Base-by-base conservation (phyloP, 768 basidiomycete genomes). In the Phylloporus sp. region DNA sequence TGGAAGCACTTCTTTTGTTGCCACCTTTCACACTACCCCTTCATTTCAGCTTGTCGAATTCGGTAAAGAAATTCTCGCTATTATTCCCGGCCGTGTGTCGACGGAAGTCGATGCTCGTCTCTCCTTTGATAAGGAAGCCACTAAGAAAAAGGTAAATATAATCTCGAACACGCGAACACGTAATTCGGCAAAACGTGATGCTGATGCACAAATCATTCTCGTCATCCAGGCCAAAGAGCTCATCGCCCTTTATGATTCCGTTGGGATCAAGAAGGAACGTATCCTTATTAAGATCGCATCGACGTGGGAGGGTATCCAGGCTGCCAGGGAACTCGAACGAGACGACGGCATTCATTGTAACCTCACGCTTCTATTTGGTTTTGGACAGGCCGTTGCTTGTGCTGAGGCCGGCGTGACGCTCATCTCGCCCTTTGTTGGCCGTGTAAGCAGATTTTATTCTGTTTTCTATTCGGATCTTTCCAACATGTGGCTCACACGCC, bases 251-350 rank as follows among this genome's bases (percentile, higher is more conserved):
- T 99, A 99, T 79, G 81, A 94, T 31, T 90, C 89, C n/a, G 69
- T 94, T 57, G 97, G 97, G 57, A 84, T 99, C 76, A 76, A 82
- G 69, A 91, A 89, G 75, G 94, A 98, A 38, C 91, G 97, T 57
- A 78, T 99, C 56, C 79, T 99, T 61, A 97, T 99, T 84, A 99
- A 99, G 80, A 97, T 99, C 67, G 97, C 95, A 27, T 95, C 97
- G 35, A 95, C 95, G 43, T 99, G 92, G 91, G 97, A 98, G 75
- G 97, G 97, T 73, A 99, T 99, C 76, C 95, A 99, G 73, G 97
- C 97, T 53, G 97, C 97, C 32, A 85, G 93, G 57, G 87, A 95
- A 72, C 86, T 99, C 59, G 97, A 99, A 78, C 72, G 80, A 55
- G 88, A 95, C 60, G 85, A 97, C 52, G 81, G 80, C 56, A 98